Base-by-base conservation (phyloP, 2,329 filamentous ascomycete species). In the Onygena corvina region DNA sequence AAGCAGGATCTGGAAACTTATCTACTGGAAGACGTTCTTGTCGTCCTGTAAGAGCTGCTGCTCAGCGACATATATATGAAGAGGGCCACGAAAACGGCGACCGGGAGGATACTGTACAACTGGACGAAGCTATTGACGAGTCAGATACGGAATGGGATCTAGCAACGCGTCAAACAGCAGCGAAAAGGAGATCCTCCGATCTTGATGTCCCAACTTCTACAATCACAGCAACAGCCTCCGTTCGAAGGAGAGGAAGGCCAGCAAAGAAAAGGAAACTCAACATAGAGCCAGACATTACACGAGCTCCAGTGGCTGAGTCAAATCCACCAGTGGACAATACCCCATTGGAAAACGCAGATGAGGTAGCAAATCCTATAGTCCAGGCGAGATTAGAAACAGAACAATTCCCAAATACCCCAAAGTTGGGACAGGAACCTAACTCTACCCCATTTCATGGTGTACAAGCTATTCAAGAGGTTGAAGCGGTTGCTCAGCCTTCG, bases 241-340 rank as follows among this genome's bases (percentile, higher is more conserved):
- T 21, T 14, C 38, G 38, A 14, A 46, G 21, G 31, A 53, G 23
- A 20, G 56, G 52, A 23, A 52, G 54, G n/a, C 55, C 52, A 21
- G 34, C 52, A 3, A 63, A 62, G 50, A 52, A 55, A 36, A 50
- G 48, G 23, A 55, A 54, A 23, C 36, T 31, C 9, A 14, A 27
- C n/a, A 27, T 11, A 14, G 11, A 29, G 21, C 18, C 11, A 21
- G 38, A 27, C n/a, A 21, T n/a, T n/a, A 7, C 38, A 27, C 9
- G 2, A 2, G 21, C n/a, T 8, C 2, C 21, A 8, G n/a, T n/a
- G n/a, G 21, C 12, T 3, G 21, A 42, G 4, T 1, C 12, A 16
- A 42, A 7, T 25, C 3, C 9, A 21, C 23, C 12, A n/a, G 9
- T 14, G 6, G 16, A 42, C n/a, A n/a, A 20, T n/a, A 16, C 33